Percentiles rank a stretch among this genome's conserved stretches.
Conservation (phyloP, 1,284 basidiomycete species). For the Kwoniella shivajii region DNA sequence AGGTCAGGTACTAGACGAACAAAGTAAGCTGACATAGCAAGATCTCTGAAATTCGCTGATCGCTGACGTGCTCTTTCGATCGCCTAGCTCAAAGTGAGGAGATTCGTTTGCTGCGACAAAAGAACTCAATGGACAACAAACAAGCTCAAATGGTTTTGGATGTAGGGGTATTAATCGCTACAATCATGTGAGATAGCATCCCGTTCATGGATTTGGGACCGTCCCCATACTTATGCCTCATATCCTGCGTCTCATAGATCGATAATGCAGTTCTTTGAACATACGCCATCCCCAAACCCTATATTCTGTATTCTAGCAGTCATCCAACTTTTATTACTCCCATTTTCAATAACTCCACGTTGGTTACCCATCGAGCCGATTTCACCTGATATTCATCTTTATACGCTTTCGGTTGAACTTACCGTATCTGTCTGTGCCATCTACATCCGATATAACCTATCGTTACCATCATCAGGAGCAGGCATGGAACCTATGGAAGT, state of each 20-base stretch:
- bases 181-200: constrained; percentile 32
- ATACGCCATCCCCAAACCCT: constrained; percentile 7
- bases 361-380: constrained; percentile 19
- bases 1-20: constrained; percentile 20
- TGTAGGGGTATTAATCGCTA: constrained; percentile 29
- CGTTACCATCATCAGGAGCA: not conserved
- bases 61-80: too few relatives aligned
- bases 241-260: constrained; percentile 11
- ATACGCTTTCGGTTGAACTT: constrained; percentile 25
- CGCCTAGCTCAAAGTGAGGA: constrained; percentile 48
- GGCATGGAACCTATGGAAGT: constrained; percentile 4
- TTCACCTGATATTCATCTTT: constrained; percentile 28
- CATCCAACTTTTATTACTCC: constrained; percentile 34
- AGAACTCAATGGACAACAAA: constrained; percentile 30
- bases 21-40: constrained; percentile 35
- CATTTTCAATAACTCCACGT: constrained; percentile 36
- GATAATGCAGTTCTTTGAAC: constrained; percentile 14
- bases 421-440: constrained; percentile 11
- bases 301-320: constrained; percentile 17
- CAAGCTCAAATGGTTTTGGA: constrained; percentile 34
- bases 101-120: constrained; percentile 30
- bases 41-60: too few relatives aligned
- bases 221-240: not conserved
- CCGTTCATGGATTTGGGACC: not conserved
- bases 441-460: constrained; percentile 7